Evolutionary conservation across 2,329 filamentous ascomycete genomes (phyloP).

Genomic region (Diaporthe aspalathi): DNA sequence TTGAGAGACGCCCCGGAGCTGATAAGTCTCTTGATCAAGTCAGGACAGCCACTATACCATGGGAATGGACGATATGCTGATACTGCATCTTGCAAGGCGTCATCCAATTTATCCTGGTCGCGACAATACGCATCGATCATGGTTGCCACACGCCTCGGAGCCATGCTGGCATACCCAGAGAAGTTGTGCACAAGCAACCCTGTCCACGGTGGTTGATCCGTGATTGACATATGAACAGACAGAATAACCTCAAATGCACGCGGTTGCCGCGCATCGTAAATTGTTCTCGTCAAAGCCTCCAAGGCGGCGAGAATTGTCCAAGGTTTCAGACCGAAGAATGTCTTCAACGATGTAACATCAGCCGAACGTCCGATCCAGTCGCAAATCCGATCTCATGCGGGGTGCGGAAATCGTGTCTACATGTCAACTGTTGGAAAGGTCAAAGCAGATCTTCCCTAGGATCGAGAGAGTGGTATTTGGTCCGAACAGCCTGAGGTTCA

Average conservation of each 20-base stretch:
- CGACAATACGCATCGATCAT: neutral
- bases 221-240: neutral
- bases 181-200: too few relatives aligned
- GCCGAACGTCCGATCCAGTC: neutral
- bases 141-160: neutral
- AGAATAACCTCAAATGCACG: neutral
- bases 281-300: neutral
- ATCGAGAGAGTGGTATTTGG: neutral
- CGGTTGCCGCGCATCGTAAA: neutral
- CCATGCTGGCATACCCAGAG: neutral
- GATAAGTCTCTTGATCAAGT: neutral
- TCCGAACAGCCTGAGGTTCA: neutral
- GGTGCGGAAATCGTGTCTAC: neutral
- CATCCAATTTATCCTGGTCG: neutral
- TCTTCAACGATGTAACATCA: neutral
- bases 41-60: too few relatives aligned
- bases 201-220: neutral
- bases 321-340: neutral
- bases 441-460: neutral
- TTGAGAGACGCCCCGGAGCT: neutral
- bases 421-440: neutral
- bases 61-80: too few relatives aligned
- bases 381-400: too few relatives aligned
- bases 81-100: neutral
- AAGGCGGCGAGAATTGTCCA: neutral